Conservation (phyloP, 1,284 basidiomycete species). For the Malassezia arunalokei region DNA sequence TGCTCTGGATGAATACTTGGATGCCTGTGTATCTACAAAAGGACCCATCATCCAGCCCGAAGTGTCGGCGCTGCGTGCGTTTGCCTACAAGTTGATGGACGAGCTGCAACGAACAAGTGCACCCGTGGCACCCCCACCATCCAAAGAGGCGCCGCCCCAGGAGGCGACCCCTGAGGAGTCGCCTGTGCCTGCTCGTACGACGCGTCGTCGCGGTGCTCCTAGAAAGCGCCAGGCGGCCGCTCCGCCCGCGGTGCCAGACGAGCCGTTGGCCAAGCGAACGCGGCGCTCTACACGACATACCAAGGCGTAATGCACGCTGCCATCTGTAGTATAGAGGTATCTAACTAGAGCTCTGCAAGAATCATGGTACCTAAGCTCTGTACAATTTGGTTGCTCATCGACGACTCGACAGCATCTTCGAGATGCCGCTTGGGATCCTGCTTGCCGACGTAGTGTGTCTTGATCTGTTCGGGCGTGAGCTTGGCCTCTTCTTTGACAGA, state of each 20-base stretch:
- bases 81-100: conserved; percentile 10
- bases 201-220: not conserved
- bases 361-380: conserved; percentile 43
- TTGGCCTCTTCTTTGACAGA: conserved; percentile 42
- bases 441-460: conserved; percentile 44
- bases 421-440: conserved; percentile 46
- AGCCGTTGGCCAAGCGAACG: conserved; percentile 11
- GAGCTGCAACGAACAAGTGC: conserved; percentile 7
- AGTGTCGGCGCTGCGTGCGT: not conserved
- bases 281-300: not conserved
- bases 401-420: conserved; percentile 41
- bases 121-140: not conserved
- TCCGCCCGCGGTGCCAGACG: not conserved
- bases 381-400: conserved; percentile 45
- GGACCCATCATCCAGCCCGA: not conserved
- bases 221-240: not conserved
- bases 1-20: conserved; percentile 3
- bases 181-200: not conserved
- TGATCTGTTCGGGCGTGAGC: conserved; percentile 37
- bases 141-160: not conserved
- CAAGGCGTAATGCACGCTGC: not conserved
- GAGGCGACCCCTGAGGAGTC: not conserved
- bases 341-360: conserved; percentile 19
- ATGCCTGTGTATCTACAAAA: not conserved
- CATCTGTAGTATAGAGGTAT: conserved; percentile 4